Base-by-base conservation (phyloP, 2,329 filamentous ascomycete species). In the Aspergillus sp. region DNA sequence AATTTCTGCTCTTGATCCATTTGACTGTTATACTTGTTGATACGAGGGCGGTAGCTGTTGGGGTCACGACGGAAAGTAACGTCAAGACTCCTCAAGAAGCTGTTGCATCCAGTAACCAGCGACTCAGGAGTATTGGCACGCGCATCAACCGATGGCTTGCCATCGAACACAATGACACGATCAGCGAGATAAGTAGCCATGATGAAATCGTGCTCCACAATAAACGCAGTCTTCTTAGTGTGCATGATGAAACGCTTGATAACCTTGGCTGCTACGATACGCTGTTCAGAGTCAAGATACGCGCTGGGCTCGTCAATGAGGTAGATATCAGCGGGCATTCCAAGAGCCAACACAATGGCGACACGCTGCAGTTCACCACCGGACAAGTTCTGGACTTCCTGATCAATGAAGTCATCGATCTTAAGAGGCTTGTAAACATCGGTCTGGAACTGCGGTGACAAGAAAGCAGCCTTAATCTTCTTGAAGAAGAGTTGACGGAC, bases 201-300 rank as follows among this genome's bases (percentile, higher is more conserved):
- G 81, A 98, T 96, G 82, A 99, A 98, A 84, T 99, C 95, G 89
- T 99, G 95, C 87, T 99, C 95, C 74, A 99, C 93, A 66, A 99
- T 87, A 76, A 99, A 99, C 50, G 95, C 95, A 0, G 95, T 99
- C 86, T 98, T 98, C 87, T 98, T 98, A 69, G 92, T 88, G 82
- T 99, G 93, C 95, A 99, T 99, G 78, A 99, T 99, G 84, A 96
- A 99, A 66, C 95, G 89, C 84, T 99, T 99, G 81, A 99, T 99
- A 74, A 99, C 96, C 73, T 93, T 89, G 45, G 93, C 89, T 61
- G 93, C 93, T 68, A 99, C 88, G 72, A 99, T 96, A 89, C 95
- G 93, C 80, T 99, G 95, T 80, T 99, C 95, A 49, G 95, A 98
- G 76, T 99, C 95, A 58, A 99, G 89, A 78, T 99, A 99, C 62